Percentiles rank a stretch among this genome's conserved stretches.
These are phyloP conservation scores for Entomortierella chlamydospora DNA, from an alignment of 192 early-diverging fungal genomes.

Conservation along the genomic window DNA sequence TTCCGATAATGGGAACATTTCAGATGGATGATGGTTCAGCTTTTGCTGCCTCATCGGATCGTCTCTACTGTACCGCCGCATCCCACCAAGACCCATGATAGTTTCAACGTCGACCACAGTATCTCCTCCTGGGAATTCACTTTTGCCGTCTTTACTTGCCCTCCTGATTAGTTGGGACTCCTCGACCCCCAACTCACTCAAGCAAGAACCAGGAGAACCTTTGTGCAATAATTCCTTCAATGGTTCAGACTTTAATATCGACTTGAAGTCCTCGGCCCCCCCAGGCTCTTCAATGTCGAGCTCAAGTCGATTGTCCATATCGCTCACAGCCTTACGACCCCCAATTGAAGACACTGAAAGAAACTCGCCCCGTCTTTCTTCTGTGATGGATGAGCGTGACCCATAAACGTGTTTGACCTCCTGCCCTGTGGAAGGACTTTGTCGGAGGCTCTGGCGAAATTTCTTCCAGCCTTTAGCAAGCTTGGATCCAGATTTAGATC, in stretches of 20 bases:
- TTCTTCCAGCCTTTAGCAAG: slow-evolving; percentile 25
- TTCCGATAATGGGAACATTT: neutral
- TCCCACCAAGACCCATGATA: slow-evolving; percentile 15
- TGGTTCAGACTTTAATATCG: slow-evolving; percentile 19
- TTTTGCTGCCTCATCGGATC: slow-evolving; percentile 1
- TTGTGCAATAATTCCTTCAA: slow-evolving; percentile 9
- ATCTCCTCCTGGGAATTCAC: neutral
- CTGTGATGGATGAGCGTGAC: slow-evolving; percentile 2
- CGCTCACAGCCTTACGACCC: slow-evolving; percentile 12
- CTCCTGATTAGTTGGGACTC: neutral
- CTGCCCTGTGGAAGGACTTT: neutral
- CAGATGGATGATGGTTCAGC: neutral
- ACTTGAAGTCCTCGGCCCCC: neutral
- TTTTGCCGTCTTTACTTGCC: neutral
- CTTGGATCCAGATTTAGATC: slow-evolving; percentile 14
- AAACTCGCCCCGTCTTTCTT: neutral
- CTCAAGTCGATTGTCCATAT: slow-evolving; percentile 6
- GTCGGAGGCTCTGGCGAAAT: slow-evolving; percentile 17
- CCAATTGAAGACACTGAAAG: neutral
- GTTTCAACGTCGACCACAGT: slow-evolving; percentile 12
- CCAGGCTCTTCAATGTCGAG: slow-evolving; percentile 1
- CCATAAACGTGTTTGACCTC: neutral
- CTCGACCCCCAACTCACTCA: neutral
- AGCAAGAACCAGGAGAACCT: neutral
- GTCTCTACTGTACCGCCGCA: slow-evolving; percentile 13